phyloP scores from a whole-genome alignment of 2,329 filamentous ascomycete genomes.

The Pseudocercospora fijiensis region DNA sequence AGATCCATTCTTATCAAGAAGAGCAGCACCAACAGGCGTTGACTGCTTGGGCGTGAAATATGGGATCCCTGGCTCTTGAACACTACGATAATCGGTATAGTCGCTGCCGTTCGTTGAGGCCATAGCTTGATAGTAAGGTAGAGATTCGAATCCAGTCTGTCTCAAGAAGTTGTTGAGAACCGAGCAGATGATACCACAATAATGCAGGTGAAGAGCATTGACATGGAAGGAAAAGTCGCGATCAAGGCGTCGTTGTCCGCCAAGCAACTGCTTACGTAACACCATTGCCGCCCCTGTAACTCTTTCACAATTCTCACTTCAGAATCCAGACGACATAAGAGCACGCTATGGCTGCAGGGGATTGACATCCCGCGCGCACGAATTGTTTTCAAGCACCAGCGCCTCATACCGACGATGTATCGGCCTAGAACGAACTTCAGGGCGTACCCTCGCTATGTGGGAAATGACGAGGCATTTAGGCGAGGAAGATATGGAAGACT shows the following conservation, averaged over 20 bases:
- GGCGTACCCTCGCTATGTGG: too few relatives aligned
- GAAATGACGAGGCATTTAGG: not conserved
- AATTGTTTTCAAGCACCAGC: not conserved
- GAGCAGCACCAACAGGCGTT: not conserved
- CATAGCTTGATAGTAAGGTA: not conserved
- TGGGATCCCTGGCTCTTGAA: not conserved
- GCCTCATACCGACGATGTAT: too few relatives aligned
- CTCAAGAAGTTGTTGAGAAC: not conserved
- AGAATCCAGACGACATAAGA: not conserved
- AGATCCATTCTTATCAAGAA: not conserved
- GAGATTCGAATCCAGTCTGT: not conserved
- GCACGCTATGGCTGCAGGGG: not conserved
- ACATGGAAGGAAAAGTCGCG: not conserved
- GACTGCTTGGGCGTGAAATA: constrained; percentile 1
- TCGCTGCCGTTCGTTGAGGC: not conserved
- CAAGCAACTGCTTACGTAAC: not conserved
- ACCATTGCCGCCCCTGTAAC: too few relatives aligned
- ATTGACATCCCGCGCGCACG: not conserved
- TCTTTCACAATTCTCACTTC: not conserved
- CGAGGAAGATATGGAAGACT: not conserved
- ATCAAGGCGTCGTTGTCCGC: not conserved
- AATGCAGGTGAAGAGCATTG: not conserved
- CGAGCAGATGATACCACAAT: not conserved
- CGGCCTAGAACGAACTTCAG: too few relatives aligned
- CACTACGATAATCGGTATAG: not conserved